phyloP scores from a whole-genome alignment of 176 grass and related monocot genomes.

The Triticum dicoccoides region DNA sequence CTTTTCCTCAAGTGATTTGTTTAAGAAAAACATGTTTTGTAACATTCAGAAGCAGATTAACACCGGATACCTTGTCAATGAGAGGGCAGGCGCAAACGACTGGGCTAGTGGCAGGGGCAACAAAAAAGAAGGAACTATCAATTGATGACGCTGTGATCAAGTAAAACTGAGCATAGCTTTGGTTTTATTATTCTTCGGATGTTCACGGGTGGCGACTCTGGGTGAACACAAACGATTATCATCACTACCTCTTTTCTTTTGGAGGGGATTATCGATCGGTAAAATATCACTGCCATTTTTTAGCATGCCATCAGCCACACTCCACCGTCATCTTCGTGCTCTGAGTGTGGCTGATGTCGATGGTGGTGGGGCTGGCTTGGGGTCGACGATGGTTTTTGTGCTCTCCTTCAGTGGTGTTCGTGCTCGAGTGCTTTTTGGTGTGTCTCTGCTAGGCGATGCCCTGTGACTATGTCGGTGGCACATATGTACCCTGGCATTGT shows the following conservation, averaged over 20 bases:
- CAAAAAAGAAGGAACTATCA: background rate
- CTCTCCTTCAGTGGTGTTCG: no score
- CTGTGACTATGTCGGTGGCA: no score
- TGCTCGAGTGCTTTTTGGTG: no score
- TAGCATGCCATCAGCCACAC: no score
- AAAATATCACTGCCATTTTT: background rate
- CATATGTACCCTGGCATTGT: no score
- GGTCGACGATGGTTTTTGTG: no score
- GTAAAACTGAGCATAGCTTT: background rate
- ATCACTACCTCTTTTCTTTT: background rate
- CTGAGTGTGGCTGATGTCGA: no score
- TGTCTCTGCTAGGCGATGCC: no score
- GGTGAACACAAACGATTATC: background rate
- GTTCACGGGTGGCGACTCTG: background rate
- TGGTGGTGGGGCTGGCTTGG: no score
- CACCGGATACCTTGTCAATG: background rate
- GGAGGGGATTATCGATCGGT: background rate
- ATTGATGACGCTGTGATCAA: background rate
- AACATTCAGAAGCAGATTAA: background rate
- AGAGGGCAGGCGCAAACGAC: background rate
- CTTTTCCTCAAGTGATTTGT: background rate
- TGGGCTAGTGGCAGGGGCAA: background rate
- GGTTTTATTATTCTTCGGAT: background rate
- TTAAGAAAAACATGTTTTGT: background rate
- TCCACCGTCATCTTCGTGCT: no score